phyloP scores from a whole-genome alignment of 164 flowering plant genomes.

The Kalanchoe fedtschenkoi region DNA sequence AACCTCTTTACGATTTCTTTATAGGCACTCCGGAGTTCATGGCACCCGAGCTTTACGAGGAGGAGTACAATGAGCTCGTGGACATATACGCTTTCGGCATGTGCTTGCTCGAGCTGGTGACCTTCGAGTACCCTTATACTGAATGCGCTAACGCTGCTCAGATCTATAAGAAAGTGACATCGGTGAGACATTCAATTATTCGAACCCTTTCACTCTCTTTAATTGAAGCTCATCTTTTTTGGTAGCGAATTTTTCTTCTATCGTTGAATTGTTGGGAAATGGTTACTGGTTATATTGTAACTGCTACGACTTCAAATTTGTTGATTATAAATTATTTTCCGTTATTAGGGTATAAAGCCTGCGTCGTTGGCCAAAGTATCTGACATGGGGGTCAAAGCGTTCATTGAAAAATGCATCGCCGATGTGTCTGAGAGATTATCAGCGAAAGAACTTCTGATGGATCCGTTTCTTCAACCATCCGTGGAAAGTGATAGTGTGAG shows the following conservation, averaged over 20 bases:
- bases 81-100: conserved; percentile 96
- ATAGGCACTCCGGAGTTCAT: conserved; percentile 94
- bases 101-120: conserved; percentile 92
- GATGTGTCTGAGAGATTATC: conserved; percentile 57
- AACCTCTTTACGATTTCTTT: background rate
- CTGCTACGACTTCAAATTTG: background rate
- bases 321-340: conserved; percentile 1
- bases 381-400: conserved; percentile 51
- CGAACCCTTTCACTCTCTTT: background rate
- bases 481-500: conserved; percentile 36
- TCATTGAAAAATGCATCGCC: conserved; percentile 89
- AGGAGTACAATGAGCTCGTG: conserved; percentile 95
- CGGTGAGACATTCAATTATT: conserved; percentile 48
- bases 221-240: background rate
- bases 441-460: conserved; percentile 69
- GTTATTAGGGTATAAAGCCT: conserved; percentile 79
- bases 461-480: conserved; percentile 63
- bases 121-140: conserved; percentile 87
- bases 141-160: conserved; percentile 97
- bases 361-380: conserved; percentile 82
- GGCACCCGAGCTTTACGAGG: conserved; percentile 99
- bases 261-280: background rate
- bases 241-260: background rate
- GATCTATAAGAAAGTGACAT: conserved; percentile 85
- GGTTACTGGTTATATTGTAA: background rate